phyloP scores from a whole-genome alignment of 148 eudicot species.

The Rheum nobile region DNA sequence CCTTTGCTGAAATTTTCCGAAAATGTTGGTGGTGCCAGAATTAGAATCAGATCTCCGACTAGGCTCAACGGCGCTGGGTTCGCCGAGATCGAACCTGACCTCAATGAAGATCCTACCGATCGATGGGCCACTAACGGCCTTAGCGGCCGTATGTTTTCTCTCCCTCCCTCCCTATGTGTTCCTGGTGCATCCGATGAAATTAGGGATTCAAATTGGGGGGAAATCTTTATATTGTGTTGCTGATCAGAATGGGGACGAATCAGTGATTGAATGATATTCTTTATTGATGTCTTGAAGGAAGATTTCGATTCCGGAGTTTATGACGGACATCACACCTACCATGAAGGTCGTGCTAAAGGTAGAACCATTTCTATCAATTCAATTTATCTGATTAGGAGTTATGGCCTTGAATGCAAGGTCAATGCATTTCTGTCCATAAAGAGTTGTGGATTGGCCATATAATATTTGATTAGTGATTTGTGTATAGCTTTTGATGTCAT shows the following conservation, averaged over 20 bases:
- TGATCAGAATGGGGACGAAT: background rate
- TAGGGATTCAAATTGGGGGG: background rate
- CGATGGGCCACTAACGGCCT: constrained; percentile 63
- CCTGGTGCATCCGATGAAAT: background rate
- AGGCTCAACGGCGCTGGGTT: constrained; percentile 53
- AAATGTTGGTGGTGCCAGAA: constrained; percentile 1
- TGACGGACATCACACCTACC: too few species aligned
- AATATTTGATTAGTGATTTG: too few species aligned
- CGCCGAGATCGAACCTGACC: constrained; percentile 66
- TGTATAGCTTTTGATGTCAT: too few species aligned
- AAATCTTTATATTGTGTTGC: background rate
- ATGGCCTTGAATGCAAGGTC: too few species aligned
- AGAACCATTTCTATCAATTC: too few species aligned
- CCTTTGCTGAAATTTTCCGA: background rate
- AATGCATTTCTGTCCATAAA: too few species aligned
- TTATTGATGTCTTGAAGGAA: too few species aligned
- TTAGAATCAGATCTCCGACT: constrained; percentile 13
- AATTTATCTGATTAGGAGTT: too few species aligned
- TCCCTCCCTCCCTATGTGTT: background rate
- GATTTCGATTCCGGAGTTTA: too few species aligned
- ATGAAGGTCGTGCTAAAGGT: too few species aligned
- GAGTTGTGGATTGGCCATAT: too few species aligned
- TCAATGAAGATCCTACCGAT: constrained; percentile 74
- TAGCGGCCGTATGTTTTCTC: constrained; percentile 26
- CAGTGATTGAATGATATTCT: too few species aligned